These are phyloP conservation scores for Fusarium mangiferae DNA, from an alignment of 2,329 filamentous ascomycete genomes.

Conservation along the genomic window DNA sequence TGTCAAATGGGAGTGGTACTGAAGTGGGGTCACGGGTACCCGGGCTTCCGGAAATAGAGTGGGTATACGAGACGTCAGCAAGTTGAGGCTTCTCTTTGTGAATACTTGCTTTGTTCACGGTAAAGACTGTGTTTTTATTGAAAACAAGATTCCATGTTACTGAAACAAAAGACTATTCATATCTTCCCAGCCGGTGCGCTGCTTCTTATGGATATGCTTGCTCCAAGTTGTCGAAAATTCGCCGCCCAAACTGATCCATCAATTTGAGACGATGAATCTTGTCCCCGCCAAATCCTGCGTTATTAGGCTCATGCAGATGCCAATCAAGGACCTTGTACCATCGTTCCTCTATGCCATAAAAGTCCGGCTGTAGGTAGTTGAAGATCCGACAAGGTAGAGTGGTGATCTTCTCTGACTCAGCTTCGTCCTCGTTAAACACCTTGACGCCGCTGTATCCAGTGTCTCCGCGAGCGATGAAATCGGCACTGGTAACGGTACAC, in stretches of 20 bases:
- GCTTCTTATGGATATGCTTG: rapidly evolving
- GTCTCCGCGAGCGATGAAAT: background rate
- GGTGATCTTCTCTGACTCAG: background rate
- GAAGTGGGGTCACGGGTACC: background rate
- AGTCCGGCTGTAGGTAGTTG: background rate
- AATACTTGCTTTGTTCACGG: no score
- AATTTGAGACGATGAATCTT: background rate
- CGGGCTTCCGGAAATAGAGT: background rate
- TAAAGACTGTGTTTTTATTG: background rate
- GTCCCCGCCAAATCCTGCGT: rapidly evolving
- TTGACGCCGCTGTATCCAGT: background rate
- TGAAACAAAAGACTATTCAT: rapidly evolving
- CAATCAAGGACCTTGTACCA: background rate
- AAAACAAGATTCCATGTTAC: rapidly evolving
- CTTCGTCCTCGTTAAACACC: background rate
- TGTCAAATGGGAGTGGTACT: background rate
- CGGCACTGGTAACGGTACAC: background rate
- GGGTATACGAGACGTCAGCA: background rate
- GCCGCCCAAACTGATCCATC: background rate
- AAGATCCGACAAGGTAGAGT: background rate
- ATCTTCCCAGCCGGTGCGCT: rapidly evolving
- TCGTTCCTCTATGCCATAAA: rapidly evolving
- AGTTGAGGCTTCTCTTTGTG: no score
- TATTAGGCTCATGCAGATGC: background rate
- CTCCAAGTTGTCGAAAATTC: background rate